These are phyloP conservation scores for Picea sitchensis DNA, from an alignment of 75 land plant species.

Conservation along the genomic window DNA sequence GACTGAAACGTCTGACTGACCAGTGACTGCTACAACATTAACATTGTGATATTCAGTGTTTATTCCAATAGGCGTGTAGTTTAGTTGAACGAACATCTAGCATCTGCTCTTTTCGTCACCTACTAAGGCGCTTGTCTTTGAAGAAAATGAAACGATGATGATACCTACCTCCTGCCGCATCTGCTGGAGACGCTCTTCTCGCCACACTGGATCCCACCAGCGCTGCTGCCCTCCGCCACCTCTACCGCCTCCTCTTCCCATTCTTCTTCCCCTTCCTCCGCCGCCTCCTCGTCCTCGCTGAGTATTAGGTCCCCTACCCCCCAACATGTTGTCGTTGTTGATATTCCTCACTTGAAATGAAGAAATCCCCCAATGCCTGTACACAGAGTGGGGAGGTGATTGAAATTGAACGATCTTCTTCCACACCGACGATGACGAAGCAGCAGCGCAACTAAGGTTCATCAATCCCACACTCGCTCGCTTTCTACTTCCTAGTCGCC, in stretches of 20 bases:
- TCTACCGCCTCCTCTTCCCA: conserved; percentile 41
- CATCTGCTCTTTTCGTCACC: too few relatives aligned
- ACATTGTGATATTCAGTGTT: too few relatives aligned
- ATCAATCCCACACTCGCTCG: not conserved
- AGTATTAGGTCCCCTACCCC: not conserved
- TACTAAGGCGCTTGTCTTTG: too few relatives aligned
- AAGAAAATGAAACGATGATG: not conserved
- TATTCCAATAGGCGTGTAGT: too few relatives aligned
- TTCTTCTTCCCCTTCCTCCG: conserved; percentile 28
- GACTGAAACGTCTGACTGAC: too few relatives aligned
- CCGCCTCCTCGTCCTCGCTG: conserved; percentile 32
- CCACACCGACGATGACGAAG: not conserved
- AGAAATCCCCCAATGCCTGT: not conserved
- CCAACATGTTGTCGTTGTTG: not conserved
- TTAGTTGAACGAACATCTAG: too few relatives aligned
- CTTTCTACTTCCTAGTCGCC: not conserved
- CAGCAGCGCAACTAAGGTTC: not conserved
- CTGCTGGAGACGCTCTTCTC: conserved; percentile 56
- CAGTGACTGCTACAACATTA: too few relatives aligned
- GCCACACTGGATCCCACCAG: conserved; percentile 86
- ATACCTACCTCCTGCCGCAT: conserved; percentile 36
- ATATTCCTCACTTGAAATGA: not conserved
- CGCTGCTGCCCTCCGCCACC: conserved; percentile 65
- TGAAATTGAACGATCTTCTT: not conserved
- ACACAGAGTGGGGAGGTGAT: not conserved